A percentile compares a stretch with the other conserved stretches of the same genome.
phyloP scores from a whole-genome alignment of 176 grass and related monocot genomes.

The Poa annua region DNA sequence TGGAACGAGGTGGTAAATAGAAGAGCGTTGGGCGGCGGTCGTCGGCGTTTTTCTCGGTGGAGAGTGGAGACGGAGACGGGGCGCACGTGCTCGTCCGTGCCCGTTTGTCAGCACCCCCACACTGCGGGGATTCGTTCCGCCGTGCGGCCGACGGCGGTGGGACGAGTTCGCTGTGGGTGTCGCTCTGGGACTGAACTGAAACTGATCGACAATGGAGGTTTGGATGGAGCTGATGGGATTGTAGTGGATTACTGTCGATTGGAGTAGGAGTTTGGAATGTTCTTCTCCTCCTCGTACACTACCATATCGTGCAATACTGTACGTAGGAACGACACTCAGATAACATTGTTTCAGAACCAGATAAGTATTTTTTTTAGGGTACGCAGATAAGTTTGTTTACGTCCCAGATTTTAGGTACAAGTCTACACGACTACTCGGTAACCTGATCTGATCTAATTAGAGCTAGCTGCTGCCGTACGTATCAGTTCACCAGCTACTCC shows the following conservation, averaged over 20 bases:
- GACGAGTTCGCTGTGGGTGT: background rate
- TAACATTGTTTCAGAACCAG: no score
- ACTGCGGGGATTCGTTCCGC: background rate
- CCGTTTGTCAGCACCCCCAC: background rate
- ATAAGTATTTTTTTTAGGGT: no score
- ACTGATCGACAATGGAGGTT: background rate
- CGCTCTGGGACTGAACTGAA: background rate
- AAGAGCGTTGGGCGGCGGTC: background rate
- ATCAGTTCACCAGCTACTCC: no score
- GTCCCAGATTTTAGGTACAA: no score
- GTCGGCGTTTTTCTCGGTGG: background rate
- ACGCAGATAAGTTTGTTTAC: no score
- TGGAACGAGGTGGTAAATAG: background rate
- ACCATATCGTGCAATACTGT: no score
- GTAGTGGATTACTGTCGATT: background rate
- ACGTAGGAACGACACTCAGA: no score
- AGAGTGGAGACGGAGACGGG: background rate
- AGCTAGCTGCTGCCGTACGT: no score
- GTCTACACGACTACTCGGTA: no score
- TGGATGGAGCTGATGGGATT: background rate
- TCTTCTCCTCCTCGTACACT: background rate
- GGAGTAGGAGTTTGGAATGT: background rate
- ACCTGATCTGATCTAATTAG: no score
- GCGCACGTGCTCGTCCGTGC: background rate
- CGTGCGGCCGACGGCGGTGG: background rate